phyloP scores from a whole-genome alignment of 2,329 filamentous ascomycete species.

The Cercospora canescens region DNA sequence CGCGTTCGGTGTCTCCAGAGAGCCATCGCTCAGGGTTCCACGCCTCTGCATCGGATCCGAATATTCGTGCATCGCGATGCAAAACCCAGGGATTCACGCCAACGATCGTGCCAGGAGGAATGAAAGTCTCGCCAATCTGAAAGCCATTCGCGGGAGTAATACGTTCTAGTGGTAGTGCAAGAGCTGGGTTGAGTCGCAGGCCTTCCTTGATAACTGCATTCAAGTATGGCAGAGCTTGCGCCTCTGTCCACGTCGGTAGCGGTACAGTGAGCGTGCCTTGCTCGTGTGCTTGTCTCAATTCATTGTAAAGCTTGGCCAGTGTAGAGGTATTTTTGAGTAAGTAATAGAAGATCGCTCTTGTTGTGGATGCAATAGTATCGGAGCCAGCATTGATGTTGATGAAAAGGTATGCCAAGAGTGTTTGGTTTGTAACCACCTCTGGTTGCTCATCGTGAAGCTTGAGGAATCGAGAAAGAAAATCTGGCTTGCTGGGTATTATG shows the following conservation, averaged over 20 bases:
- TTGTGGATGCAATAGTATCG: conserved; percentile 20
- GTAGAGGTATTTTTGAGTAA: conserved; percentile 14
- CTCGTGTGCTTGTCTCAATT: conserved; percentile 17
- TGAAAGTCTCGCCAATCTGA: conserved; percentile 23
- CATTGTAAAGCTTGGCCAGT: conserved; percentile 12
- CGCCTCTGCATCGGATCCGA: conserved; percentile 31
- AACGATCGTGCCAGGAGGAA: conserved; percentile 43
- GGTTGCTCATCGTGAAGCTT: conserved; percentile 29
- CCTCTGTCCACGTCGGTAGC: conserved; percentile 18
- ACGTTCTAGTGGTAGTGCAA: conserved; percentile 27
- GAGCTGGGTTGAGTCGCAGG: conserved; percentile 26
- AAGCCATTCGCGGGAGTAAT: conserved; percentile 24
- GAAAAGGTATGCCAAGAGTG: conserved; percentile 29
- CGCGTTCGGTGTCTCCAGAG: conserved; percentile 52
- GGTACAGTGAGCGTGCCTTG: conserved; percentile 20
- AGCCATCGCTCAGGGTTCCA: conserved; percentile 51
- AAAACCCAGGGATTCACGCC: conserved; percentile 49
- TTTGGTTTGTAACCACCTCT: conserved; percentile 26
- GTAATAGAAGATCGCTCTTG: conserved; percentile 17
- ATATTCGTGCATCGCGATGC: conserved; percentile 43
- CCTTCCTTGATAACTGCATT: conserved; percentile 31
- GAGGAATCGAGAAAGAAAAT: conserved; percentile 33
- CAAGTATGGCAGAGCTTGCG: conserved; percentile 27
- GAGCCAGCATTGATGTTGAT: conserved; percentile 31
- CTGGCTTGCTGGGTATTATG: conserved; percentile 28